Evolutionary conservation across 164 flowering plant genomes (phyloP), one percentile per base, ranked within the genome.

Genomic region (Protea cynaroides): DNA sequence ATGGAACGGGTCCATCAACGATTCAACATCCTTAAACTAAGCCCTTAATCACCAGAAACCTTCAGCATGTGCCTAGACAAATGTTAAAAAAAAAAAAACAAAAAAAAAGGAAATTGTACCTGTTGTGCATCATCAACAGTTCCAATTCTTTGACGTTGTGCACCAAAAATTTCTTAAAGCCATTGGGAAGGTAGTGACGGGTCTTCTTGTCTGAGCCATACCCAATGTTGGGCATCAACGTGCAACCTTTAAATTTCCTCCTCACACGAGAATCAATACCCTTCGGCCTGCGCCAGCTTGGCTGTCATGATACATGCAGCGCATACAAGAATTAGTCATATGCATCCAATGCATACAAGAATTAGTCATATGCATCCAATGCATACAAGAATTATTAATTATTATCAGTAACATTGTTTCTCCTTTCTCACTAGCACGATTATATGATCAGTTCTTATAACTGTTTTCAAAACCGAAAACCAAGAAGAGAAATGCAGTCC

Each of bases 211-310:
- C 69, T 43, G 69, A 60, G 59, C 66, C 74, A 36, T 71, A 65
- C 38, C 74, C 74, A 53, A 71, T 71, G 61, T 71, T 71, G 46
- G 69, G 74, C 74, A 71, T 71, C 61, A 71, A 54, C 47, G 74
- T 65, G 57, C 29, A 54, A 14, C 74, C 74, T 12, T 71, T 65
- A 56, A 71, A 71, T 65, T 65, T 71, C 14, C 69, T 60, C 69
- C 74, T 65, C 55, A 71, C 74, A 19, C 69, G 69, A 15, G 74
- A 71, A 61, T 65, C 74, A 65, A 71, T 61, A 71, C 69, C 74
- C 69, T 71, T 71, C 25, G 74, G 74, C 29, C 69, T 65, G 2
- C 74, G 57, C 74, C 74, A 71, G 62, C 23, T 71, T 61, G 56
- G 38, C 74, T 71, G 47, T 44, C 14, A 58, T 49, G 52, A 49